Conservation (phyloP, 148 eudicot genomes). For the Bassia scoparia region DNA sequence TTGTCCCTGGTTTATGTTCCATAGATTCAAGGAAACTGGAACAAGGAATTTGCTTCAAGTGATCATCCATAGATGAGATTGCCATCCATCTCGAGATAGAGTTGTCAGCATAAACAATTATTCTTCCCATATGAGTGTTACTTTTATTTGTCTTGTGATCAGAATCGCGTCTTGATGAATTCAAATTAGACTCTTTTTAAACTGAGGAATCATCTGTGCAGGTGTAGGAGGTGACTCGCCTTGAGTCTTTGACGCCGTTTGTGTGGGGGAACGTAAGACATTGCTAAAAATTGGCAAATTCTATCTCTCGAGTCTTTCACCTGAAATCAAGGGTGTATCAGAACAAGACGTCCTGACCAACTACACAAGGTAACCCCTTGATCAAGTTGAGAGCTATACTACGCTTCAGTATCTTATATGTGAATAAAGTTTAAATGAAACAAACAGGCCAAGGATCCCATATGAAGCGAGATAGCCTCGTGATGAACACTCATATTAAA, state of each 20-base stretch:
- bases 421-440: too few relatives aligned
- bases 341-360: neutral
- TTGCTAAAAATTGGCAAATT: neutral
- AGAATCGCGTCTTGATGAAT: neutral
- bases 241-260: conserved; percentile 15
- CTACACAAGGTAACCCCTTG: neutral
- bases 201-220: conserved; percentile 5
- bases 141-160: neutral
- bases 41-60: too few relatives aligned
- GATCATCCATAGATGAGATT: conserved; percentile 3
- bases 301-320: neutral
- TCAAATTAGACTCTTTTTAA: conserved; percentile 7
- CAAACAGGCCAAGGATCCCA: too few relatives aligned
- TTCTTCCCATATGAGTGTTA: neutral
- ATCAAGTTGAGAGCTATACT: neutral
- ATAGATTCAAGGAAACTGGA: conserved; percentile 10
- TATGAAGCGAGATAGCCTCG: too few relatives aligned
- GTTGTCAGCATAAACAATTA: conserved; percentile 6
- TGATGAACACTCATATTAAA: too few relatives aligned
- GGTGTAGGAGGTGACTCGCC: conserved; percentile 12
- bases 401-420: too few relatives aligned
- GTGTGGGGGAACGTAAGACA: conserved; percentile 28
- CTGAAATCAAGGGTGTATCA: neutral
- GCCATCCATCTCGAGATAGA: conserved; percentile 17
- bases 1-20: conserved; percentile 7